These are phyloP conservation scores for Pythium pectinolyticum DNA, from an alignment of 352 stramenopile species.

Conservation along the genomic window DNA sequence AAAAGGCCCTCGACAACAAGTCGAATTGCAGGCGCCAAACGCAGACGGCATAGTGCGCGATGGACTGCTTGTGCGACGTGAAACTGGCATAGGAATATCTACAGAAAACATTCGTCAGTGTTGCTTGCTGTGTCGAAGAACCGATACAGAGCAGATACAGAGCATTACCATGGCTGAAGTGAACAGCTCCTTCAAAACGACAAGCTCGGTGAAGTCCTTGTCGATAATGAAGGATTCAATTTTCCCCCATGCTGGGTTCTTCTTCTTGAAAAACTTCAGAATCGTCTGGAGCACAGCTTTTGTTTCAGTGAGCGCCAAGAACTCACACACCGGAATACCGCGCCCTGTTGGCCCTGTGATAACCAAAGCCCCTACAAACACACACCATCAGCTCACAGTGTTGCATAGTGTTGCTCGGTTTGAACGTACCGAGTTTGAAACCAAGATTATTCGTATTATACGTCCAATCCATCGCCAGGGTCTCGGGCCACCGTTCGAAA, in stretches of 20 bases:
- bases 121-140: no score
- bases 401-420: not conserved
- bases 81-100: constrained; percentile 21
- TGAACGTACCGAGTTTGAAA: constrained; percentile 15
- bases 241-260: not conserved
- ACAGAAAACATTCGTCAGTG: not conserved
- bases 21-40: not conserved
- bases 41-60: not conserved
- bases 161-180: constrained; percentile 7
- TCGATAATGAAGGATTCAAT: constrained; percentile 21
- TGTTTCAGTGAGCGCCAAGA: constrained; percentile 14
- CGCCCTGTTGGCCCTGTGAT: constrained; percentile 12
- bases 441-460: constrained; percentile 24
- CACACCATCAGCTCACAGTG: not conserved
- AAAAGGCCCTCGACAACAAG: not conserved
- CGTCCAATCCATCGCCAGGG: constrained; percentile 18
- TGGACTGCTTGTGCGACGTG: constrained; percentile 1
- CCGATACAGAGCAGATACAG: not conserved
- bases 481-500: not conserved
- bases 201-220: constrained; percentile 18
- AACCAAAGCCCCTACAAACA: not conserved
- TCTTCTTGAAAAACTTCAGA: constrained; percentile 12
- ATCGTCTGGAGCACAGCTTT: constrained; percentile 9
- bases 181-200: not conserved
- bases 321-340: constrained; percentile 21